Conservation (phyloP, 2,329 filamentous ascomycete species). For the Bipolaris oryzae region DNA sequence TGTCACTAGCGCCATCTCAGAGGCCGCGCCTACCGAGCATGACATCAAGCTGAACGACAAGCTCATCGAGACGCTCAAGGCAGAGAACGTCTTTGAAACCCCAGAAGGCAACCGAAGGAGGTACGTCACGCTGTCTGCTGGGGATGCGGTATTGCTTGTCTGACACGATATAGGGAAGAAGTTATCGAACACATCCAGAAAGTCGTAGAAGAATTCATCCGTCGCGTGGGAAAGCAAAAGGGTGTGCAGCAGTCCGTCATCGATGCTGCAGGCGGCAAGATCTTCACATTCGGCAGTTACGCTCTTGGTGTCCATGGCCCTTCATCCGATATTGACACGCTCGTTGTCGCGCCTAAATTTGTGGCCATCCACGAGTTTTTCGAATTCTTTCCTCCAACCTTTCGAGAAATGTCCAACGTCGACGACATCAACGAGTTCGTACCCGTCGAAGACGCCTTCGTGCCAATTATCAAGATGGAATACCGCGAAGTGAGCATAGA, state of each 20-base stretch:
- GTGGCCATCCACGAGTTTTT: constrained; percentile 92
- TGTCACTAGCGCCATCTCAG: constrained; percentile 84
- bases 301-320: constrained; percentile 92
- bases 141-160: constrained; percentile 1
- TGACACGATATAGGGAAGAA: constrained; percentile 60
- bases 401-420: constrained; percentile 75
- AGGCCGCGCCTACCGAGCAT: constrained; percentile 72
- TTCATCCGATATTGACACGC: constrained; percentile 94
- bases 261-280: constrained; percentile 84
- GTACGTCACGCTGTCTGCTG: constrained; percentile 57
- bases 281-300: constrained; percentile 97
- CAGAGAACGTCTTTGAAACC: constrained; percentile 90
- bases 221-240: constrained; percentile 75
- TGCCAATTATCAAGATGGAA: constrained; percentile 97
- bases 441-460: constrained; percentile 85
- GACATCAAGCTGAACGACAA: constrained; percentile 79
- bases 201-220: constrained; percentile 86
- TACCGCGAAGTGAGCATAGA: constrained; percentile 92
- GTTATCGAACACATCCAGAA: constrained; percentile 78
- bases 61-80: constrained; percentile 82
- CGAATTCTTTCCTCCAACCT: constrained; percentile 78
- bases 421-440: constrained; percentile 85
- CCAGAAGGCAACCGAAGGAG: constrained; percentile 82
- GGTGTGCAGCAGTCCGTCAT: constrained; percentile 76
- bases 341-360: constrained; percentile 89